Conservation (phyloP, 768 basidiomycete species). For the Suillus cothurnatus region DNA sequence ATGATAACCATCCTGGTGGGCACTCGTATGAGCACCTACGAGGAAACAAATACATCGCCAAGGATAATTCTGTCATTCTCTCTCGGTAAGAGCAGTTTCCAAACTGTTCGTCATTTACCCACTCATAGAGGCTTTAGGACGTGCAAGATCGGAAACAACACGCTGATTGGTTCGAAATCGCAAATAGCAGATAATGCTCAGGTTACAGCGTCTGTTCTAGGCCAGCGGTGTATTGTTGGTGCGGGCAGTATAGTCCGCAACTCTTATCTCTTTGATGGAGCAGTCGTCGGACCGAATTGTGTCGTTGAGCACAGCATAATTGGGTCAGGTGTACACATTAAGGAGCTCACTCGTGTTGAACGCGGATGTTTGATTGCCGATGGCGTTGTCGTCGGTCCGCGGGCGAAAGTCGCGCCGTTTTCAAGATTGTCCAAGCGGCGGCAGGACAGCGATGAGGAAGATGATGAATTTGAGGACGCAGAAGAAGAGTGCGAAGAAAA, state of each 20-base stretch:
- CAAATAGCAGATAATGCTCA: conserved; percentile 67
- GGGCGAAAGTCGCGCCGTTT: conserved; percentile 66
- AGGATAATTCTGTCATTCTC: conserved; percentile 73
- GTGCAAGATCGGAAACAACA: conserved; percentile 78
- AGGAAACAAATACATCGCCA: conserved; percentile 88
- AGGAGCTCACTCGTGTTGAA: conserved; percentile 64
- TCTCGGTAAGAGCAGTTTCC: conserved; percentile 63
- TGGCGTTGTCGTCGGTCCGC: conserved; percentile 77
- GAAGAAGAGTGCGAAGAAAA: conserved; percentile 29
- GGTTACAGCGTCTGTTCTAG: conserved; percentile 76
- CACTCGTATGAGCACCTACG: conserved; percentile 83
- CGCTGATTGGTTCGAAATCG: conserved; percentile 82
- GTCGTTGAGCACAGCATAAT: conserved; percentile 80
- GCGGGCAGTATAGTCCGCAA: conserved; percentile 65
- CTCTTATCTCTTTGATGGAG: conserved; percentile 85
- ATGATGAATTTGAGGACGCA: conserved; percentile 33
- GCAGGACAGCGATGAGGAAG: conserved; percentile 32
- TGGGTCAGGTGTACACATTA: conserved; percentile 74
- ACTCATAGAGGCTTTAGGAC: conserved; percentile 50
- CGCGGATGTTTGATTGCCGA: conserved; percentile 83
- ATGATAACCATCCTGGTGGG: conserved; percentile 86
- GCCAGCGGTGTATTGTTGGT: conserved; percentile 74
- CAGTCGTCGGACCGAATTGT: conserved; percentile 68
- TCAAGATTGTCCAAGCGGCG: conserved; percentile 67
- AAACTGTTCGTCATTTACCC: conserved; percentile 1